Conservation (phyloP, 208 protist genomes). For the Acanthamoeba polyphaga region DNA sequence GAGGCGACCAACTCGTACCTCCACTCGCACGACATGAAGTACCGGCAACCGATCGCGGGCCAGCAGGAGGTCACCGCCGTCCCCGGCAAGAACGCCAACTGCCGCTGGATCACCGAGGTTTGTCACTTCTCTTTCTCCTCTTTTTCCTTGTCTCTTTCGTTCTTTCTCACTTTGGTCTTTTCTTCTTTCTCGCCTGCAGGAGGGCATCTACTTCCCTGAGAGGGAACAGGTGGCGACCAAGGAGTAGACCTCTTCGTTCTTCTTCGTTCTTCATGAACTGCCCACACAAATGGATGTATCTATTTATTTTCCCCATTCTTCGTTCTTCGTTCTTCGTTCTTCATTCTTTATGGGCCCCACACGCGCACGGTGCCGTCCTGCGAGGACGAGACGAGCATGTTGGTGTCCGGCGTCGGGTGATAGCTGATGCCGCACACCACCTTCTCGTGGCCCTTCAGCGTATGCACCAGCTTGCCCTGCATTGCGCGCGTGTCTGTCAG, state of each 20-base stretch:
- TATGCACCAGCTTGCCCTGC: conserved; percentile 42
- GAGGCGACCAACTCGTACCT: conserved; percentile 80
- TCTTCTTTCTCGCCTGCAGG: neutral
- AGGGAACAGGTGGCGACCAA: conserved; percentile 1
- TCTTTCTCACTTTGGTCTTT: neutral
- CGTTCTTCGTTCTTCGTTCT: no score
- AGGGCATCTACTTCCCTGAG: conserved; percentile 82
- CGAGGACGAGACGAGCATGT: conserved; percentile 63
- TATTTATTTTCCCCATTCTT: neutral
- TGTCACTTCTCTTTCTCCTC: neutral
- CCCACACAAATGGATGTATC: neutral
- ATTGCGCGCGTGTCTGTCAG: neutral
- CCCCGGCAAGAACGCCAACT: conserved; percentile 70
- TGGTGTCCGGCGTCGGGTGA: conserved; percentile 28
- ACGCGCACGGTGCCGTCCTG: conserved; percentile 64
- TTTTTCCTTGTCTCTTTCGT: neutral
- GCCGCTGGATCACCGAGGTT: conserved; percentile 74
- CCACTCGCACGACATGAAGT: conserved; percentile 76
- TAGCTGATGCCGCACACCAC: conserved; percentile 48
- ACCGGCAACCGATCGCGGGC: conserved; percentile 85
- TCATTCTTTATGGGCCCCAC: conserved; percentile 14
- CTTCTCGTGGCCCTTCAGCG: conserved; percentile 65
- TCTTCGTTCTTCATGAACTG: no score
- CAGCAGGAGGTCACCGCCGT: conserved; percentile 84
- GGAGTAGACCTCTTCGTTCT: neutral